phyloP scores from a whole-genome alignment of 2,329 filamentous ascomycete species.

The Neopestalotiopsis sp. region DNA sequence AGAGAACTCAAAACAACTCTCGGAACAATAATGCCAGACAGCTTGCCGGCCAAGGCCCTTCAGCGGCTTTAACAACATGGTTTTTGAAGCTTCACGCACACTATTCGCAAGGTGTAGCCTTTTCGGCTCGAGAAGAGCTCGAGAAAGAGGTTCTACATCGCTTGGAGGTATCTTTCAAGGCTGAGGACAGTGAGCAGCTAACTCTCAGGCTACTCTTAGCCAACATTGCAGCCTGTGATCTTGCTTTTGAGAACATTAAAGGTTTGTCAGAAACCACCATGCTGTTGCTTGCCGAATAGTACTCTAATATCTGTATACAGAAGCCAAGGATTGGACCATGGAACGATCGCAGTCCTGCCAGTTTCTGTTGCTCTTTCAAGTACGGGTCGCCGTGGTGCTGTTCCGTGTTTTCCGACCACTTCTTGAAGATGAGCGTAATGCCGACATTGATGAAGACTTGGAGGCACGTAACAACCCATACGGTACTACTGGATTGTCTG shows the following conservation, averaged over 20 bases:
- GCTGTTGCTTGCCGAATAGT: neutral
- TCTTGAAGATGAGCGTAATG: slow-evolving; percentile 55
- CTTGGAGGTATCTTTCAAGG: slow-evolving; percentile 74
- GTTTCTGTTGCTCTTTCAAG: slow-evolving; percentile 78
- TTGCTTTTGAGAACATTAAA: slow-evolving; percentile 67
- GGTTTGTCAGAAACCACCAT: slow-evolving; percentile 47
- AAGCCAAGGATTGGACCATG: slow-evolving; percentile 51
- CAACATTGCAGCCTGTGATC: slow-evolving; percentile 84
- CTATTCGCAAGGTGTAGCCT: slow-evolving; percentile 79
- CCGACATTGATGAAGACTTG: slow-evolving; percentile 28
- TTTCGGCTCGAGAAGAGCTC: slow-evolving; percentile 78
- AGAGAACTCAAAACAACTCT: slow-evolving; percentile 41
- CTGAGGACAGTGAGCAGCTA: slow-evolving; percentile 66
- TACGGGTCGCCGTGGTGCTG: slow-evolving; percentile 76
- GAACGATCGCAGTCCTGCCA: slow-evolving; percentile 56
- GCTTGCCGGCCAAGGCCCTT: slow-evolving; percentile 54
- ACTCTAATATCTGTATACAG: slow-evolving; percentile 10
- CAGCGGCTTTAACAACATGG: slow-evolving; percentile 75
- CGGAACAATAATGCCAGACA: slow-evolving; percentile 39
- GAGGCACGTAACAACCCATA: slow-evolving; percentile 18
- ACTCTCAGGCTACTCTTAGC: slow-evolving; percentile 82
- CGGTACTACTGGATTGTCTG: slow-evolving; percentile 39
- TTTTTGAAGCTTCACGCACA: slow-evolving; percentile 86
- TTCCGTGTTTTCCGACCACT: slow-evolving; percentile 74
- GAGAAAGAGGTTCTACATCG: slow-evolving; percentile 86